phyloP scores from a whole-genome alignment of 2,329 filamentous ascomycete genomes.

The Lasiodiplodia sp. region DNA sequence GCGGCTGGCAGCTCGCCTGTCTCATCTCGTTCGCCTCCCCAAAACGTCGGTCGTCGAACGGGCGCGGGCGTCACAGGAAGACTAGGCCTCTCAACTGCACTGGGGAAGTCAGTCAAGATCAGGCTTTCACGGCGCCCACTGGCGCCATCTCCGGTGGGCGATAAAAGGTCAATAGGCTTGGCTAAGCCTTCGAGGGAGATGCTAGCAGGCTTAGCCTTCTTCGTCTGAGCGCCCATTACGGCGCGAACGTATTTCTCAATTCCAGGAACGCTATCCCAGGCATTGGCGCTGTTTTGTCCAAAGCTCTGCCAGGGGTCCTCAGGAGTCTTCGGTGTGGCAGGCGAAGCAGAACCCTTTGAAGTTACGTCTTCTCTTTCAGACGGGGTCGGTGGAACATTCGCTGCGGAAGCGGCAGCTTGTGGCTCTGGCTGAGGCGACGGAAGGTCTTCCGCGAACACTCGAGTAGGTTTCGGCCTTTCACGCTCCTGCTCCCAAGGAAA shows the following conservation, averaged over 20 bases:
- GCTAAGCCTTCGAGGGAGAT: conserved; percentile 41
- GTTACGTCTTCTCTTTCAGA: neutral
- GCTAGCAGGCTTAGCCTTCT: conserved; percentile 53
- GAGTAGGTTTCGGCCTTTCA: conserved; percentile 67
- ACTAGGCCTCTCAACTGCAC: conserved; percentile 80
- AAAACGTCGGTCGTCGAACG: conserved; percentile 72
- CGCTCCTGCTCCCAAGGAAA: conserved; percentile 89
- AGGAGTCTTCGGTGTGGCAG: conserved; percentile 39
- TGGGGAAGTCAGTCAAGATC: conserved; percentile 87
- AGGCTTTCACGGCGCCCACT: conserved; percentile 61
- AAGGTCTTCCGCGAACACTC: conserved; percentile 70
- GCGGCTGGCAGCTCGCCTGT: conserved; percentile 73
- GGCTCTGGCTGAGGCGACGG: conserved; percentile 39
- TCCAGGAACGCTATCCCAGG: conserved; percentile 90
- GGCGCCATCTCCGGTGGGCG: conserved; percentile 42
- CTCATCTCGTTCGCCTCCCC: conserved; percentile 66
- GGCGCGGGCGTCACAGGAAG: conserved; percentile 90
- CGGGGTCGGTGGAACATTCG: neutral
- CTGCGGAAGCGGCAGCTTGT: conserved; percentile 36
- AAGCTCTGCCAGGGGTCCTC: conserved; percentile 76
- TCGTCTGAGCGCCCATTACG: conserved; percentile 68
- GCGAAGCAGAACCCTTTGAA: conserved; percentile 31
- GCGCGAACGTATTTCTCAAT: conserved; percentile 88
- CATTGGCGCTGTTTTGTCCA: conserved; percentile 72
- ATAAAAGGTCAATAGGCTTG: conserved; percentile 41